Evolutionary conservation across 2,329 filamentous ascomycete species (phyloP).

Genomic region (Leptographium galeiforme): DNA sequence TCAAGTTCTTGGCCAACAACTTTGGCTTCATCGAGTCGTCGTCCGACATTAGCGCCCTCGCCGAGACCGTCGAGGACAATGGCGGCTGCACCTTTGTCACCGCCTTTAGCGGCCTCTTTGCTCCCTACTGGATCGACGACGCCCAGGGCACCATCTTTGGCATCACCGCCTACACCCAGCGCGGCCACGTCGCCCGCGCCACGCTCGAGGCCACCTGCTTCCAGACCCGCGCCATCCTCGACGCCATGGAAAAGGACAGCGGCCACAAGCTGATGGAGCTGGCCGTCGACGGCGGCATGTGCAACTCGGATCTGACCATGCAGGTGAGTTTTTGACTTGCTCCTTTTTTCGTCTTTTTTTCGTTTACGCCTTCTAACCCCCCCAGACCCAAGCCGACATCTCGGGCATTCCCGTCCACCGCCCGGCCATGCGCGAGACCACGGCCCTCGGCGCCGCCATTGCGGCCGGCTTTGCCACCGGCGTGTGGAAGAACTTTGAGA

Average conservation of each 20-base stretch:
- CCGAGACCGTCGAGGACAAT: conserved; percentile 50
- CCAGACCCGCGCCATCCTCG: conserved; percentile 82
- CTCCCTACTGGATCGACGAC: conserved; percentile 91
- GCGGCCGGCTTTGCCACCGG: conserved; percentile 74
- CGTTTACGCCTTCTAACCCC: background rate
- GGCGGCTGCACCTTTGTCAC: conserved; percentile 81
- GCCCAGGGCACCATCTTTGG: conserved; percentile 81
- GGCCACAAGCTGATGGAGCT: conserved; percentile 60
- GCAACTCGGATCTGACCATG: conserved; percentile 80
- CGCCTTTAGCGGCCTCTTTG: conserved; percentile 81
- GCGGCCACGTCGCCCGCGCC: conserved; percentile 75
- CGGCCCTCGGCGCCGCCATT: conserved; percentile 75
- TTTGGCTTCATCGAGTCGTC: conserved; percentile 44
- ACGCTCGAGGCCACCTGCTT: conserved; percentile 86
- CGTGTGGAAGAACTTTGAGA: conserved; percentile 63
- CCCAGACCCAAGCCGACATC: conserved; percentile 67
- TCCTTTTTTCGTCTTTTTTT: background rate
- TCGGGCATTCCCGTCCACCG: conserved; percentile 71
- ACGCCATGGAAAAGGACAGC: conserved; percentile 81
- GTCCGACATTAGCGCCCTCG: conserved; percentile 35
- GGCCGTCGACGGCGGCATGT: conserved; percentile 81
- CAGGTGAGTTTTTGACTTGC: conserved; percentile 29
- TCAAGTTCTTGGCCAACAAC: conserved; percentile 61
- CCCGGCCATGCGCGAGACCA: conserved; percentile 82
- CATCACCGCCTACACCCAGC: conserved; percentile 73